A percentile compares a stretch with the other conserved stretches of the same genome.
These are phyloP conservation scores for Gaultheria prostrata DNA, from an alignment of 148 eudicot genomes.

Conservation along the genomic window DNA sequence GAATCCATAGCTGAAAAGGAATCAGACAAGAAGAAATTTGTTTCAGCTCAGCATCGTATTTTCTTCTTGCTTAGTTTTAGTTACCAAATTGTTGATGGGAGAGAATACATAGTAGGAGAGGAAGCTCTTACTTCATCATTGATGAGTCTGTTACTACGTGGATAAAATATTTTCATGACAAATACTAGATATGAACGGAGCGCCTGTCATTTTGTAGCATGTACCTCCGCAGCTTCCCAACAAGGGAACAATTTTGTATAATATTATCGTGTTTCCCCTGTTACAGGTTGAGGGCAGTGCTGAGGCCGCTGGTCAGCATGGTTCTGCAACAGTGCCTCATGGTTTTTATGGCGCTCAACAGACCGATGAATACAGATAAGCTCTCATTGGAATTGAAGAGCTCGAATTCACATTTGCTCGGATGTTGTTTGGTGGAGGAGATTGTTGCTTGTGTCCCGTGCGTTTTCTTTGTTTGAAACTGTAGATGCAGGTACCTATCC, in stretches of 20 bases:
- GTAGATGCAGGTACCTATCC: neutral
- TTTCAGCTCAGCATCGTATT: neutral
- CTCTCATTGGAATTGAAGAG: neutral
- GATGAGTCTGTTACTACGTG: neutral
- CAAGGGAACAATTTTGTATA: neutral
- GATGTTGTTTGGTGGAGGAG: neutral
- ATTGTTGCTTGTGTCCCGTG: neutral
- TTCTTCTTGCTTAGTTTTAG: neutral
- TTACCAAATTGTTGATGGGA: neutral
- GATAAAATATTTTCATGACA: neutral
- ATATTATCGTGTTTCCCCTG: neutral
- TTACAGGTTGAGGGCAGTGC: constrained; percentile 27
- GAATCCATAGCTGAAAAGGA: too few relatives aligned
- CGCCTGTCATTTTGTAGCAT: neutral
- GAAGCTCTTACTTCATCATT: neutral
- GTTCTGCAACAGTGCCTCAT: constrained; percentile 21
- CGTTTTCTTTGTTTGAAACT: neutral
- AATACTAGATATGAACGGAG: neutral
- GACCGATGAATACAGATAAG: constrained; percentile 25
- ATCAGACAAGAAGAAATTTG: neutral
- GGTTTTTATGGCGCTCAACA: constrained; percentile 25
- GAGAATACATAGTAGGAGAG: neutral
- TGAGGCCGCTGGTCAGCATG: constrained; percentile 21
- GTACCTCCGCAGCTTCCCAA: neutral
- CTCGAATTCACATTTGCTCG: neutral